Conservation (phyloP, 2,329 filamentous ascomycete genomes). For the Penicillium brevicompactum region DNA sequence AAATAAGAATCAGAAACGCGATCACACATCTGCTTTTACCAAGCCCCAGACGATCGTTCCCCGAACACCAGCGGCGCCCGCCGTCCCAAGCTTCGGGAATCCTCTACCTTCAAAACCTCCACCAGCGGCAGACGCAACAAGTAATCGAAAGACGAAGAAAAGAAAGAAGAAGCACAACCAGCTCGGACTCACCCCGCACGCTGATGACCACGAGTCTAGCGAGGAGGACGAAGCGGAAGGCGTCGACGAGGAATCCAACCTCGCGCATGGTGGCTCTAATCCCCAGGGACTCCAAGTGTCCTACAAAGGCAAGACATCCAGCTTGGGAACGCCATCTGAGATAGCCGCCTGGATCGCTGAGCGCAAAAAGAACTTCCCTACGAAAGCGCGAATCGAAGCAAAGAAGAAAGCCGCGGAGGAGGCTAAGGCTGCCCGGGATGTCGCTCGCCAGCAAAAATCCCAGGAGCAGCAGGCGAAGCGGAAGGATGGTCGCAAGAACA, state of each 20-base stretch:
- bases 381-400: slow-evolving; percentile 65
- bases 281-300: slow-evolving; percentile 51
- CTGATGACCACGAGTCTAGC: slow-evolving; percentile 49
- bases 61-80: slow-evolving; percentile 42
- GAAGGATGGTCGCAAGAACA: slow-evolving; percentile 24
- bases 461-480: slow-evolving; percentile 33
- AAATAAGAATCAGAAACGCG: slow-evolving; percentile 37
- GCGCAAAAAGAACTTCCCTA: slow-evolving; percentile 78
- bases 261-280: slow-evolving; percentile 31
- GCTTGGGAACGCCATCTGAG: slow-evolving; percentile 62
- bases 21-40: slow-evolving; percentile 40
- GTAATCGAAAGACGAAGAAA: slow-evolving; percentile 39
- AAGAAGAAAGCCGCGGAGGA: slow-evolving; percentile 67
- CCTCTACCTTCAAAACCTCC: slow-evolving; percentile 48
- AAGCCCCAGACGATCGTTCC: slow-evolving; percentile 34
- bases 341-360: slow-evolving; percentile 80
- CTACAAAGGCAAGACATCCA: slow-evolving; percentile 58
- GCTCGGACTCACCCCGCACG: slow-evolving; percentile 50
- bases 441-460: slow-evolving; percentile 43
- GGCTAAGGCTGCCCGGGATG: slow-evolving; percentile 52
- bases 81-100: slow-evolving; percentile 48
- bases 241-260: slow-evolving; percentile 47
- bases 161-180: slow-evolving; percentile 50
- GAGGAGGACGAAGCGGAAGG: slow-evolving; percentile 45
- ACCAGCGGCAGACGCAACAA: slow-evolving; percentile 32